These are phyloP conservation scores for Lactarius trivialis DNA, from an alignment of 768 basidiomycete species.

Conservation along the genomic window DNA sequence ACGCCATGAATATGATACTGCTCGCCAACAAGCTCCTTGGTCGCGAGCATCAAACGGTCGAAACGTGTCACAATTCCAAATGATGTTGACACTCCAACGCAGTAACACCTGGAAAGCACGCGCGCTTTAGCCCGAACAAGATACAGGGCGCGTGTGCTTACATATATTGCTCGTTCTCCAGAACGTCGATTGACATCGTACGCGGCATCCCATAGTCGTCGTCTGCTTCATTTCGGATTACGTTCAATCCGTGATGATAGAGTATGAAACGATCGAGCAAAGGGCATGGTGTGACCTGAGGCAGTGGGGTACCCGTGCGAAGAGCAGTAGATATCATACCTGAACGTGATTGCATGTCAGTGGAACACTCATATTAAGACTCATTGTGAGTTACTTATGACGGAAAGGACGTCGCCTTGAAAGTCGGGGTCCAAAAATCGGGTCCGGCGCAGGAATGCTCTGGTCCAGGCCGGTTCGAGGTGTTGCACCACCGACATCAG, in stretches of 20 bases:
- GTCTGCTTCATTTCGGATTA: conserved; percentile 64
- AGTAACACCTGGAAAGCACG: conserved; percentile 45
- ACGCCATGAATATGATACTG: conserved; percentile 79
- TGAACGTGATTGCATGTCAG: conserved; percentile 25
- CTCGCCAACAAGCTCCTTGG: conserved; percentile 83
- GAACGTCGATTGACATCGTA: conserved; percentile 61
- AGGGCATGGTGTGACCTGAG: conserved; percentile 82
- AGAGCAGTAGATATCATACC: conserved; percentile 74
- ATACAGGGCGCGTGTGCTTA: conserved; percentile 33
- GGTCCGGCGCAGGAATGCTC: conserved; percentile 68
- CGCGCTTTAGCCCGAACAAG: background rate
- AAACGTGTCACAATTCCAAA: conserved; percentile 65
- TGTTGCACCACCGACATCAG: conserved; percentile 66
- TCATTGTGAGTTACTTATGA: conserved; percentile 49
- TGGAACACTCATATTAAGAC: background rate
- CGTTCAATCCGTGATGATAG: conserved; percentile 51
- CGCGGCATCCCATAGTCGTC: conserved; percentile 70
- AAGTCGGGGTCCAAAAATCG: conserved; percentile 73
- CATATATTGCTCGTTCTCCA: conserved; percentile 75
- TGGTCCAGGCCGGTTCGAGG: conserved; percentile 71
- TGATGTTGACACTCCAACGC: conserved; percentile 65
- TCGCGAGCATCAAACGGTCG: conserved; percentile 72
- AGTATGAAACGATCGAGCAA: conserved; percentile 42
- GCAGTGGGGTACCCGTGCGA: conserved; percentile 65
- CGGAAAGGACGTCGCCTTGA: conserved; percentile 78